Evolutionary conservation across 371 early-diverging fungal genomes (phyloP).

Genomic region (Saksenaea oblongispora): DNA sequence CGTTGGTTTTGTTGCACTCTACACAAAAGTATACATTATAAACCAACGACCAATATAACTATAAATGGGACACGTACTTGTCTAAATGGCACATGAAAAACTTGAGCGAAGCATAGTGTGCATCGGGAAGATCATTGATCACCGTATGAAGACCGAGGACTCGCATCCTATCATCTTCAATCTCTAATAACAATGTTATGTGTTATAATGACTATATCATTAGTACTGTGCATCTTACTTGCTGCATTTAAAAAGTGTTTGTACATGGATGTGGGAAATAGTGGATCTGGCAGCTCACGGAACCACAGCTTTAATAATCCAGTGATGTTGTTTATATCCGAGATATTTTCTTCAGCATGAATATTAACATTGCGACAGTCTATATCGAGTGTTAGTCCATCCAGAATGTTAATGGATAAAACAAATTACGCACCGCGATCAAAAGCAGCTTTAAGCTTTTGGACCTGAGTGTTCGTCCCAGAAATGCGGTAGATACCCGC

Average conservation of each 20-base stretch:
- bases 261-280: conserved; percentile 71
- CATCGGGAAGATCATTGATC: conserved; percentile 75
- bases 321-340: conserved; percentile 80
- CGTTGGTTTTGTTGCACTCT: conserved; percentile 73
- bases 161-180: conserved; percentile 58
- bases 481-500: conserved; percentile 87
- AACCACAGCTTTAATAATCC: conserved; percentile 90
- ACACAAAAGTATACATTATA: not conserved
- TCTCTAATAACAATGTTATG: conserved; percentile 25
- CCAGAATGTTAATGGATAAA: not conserved
- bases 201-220: not conserved
- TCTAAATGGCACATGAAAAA: conserved; percentile 76
- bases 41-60: not conserved
- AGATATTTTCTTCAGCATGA: conserved; percentile 47
- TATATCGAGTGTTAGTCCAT: not conserved
- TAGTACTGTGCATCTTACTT: conserved; percentile 31
- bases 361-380: not conserved
- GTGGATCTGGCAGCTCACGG: conserved; percentile 87
- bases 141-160: conserved; percentile 66
- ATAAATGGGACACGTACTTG: conserved; percentile 44
- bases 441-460: conserved; percentile 66
- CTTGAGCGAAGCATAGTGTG: conserved; percentile 79
- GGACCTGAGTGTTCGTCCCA: conserved; percentile 71
- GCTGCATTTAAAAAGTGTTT: conserved; percentile 71
- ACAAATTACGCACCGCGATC: conserved; percentile 58